Percentiles rank a stretch among this genome's conserved stretches.
Conservation (phyloP, 345 rosid species). For the Hypericum androsaemum region DNA sequence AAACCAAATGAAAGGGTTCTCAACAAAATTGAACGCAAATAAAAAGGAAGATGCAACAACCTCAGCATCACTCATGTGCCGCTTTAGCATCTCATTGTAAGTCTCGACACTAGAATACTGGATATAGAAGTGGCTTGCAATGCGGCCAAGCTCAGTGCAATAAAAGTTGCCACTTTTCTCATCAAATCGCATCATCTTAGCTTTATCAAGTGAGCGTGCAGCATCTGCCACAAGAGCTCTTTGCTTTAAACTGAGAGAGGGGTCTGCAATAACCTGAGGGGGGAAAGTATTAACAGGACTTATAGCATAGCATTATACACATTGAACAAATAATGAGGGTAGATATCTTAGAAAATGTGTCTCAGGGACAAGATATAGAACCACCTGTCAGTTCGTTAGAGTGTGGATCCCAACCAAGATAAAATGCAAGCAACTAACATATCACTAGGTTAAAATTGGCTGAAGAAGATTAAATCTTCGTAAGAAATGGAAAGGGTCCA, state of each 20-base stretch:
- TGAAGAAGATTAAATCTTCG: no score
- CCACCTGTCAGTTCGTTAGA: no score
- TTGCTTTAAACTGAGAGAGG: constrained; percentile 70
- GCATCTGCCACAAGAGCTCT: constrained; percentile 90
- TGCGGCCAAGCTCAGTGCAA: constrained; percentile 97
- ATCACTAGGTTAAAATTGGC: no score
- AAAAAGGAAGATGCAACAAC: constrained; percentile 24
- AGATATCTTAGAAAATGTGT: no score
- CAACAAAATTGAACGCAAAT: no score
- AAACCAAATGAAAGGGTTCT: no score
- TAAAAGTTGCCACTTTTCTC: constrained; percentile 98
- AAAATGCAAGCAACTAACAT: no score
- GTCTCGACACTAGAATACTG: constrained; percentile 97
- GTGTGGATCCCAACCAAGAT: no score
- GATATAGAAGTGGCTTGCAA: constrained; percentile 96
- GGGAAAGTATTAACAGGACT: not conserved
- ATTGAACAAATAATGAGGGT: no score
- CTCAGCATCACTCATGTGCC: constrained; percentile 94
- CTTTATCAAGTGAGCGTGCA: constrained; percentile 92
- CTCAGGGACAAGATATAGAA: no score
- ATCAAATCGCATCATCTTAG: constrained; percentile 99
- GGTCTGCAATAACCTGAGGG: constrained; percentile 81
- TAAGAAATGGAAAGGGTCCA: no score
- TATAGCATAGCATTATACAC: no score
- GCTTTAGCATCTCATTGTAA: constrained; percentile 85